Evolutionary conservation across 176 grass and related monocot genomes (phyloP), one percentile per base, ranked within the genome.

Genomic region (Echinochloa phyllopogon): DNA sequence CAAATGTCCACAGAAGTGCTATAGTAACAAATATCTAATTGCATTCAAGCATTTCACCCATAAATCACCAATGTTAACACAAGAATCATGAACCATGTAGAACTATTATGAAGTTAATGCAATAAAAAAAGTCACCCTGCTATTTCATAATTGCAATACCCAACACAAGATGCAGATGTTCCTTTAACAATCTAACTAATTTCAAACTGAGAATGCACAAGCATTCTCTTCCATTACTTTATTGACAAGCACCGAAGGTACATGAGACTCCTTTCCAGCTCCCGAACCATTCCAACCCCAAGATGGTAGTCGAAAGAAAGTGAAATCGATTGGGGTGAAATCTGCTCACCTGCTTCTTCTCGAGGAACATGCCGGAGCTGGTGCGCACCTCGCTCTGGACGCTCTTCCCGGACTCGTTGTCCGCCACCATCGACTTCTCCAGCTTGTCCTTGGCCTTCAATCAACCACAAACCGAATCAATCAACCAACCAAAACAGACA

Each of bases 351-450:
- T 93, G 94, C 74, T 75, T 90, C 84, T 96, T 96, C 80, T 89
- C 88, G 1, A 96, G 82, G 87, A 96, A 96, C 91, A 93, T 96
- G 84, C 94, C 91, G n/a, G 94, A 96, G 76, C 94, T 96, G 72
- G 94, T 93, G 39, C 94, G 77, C 75, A 93, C 91, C 67, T 93
- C 83, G 55, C 94, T 96, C 83, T 63, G 70, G 17, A 96, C 80
- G 49, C 94, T 93, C 88, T 93, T 91, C 17, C 94, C 94, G 4
- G 94, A 93, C 44, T 93, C 81, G 18, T 93, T 91, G 78, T 96
- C 94, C 5, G 94, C 91, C 23, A 96, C 94, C 91, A 96, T 96
- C 33, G 94, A 96, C 79, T 93, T 96, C 91, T 96, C 94, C 77
- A 96, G 80, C 81, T 93, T 96, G 72, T 87, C 86, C 86, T 85